Evolutionary conservation across 305 asterid genomes (phyloP).

Genomic region (Solanum hybrid): DNA sequence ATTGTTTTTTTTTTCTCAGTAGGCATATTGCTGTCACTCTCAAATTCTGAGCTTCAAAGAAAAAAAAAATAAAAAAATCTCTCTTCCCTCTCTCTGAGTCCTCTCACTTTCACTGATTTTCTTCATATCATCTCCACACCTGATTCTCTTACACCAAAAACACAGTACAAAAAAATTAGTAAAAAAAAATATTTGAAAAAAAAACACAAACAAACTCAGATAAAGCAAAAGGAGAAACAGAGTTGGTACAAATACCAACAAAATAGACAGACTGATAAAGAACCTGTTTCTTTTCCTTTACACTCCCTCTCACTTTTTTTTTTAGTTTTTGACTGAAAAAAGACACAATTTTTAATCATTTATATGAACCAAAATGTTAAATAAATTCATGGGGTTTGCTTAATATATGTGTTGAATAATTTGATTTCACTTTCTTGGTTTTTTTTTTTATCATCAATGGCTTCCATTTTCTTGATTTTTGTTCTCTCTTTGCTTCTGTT

Average conservation of each 20-base stretch:
- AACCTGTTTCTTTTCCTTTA: slow-evolving; percentile 8
- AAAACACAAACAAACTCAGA: neutral
- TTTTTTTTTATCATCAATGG: neutral
- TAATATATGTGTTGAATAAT: neutral
- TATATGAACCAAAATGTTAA: neutral
- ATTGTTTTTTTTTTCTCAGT: neutral
- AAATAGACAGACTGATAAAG: slow-evolving; percentile 13
- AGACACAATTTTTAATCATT: neutral
- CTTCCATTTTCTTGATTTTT: neutral
- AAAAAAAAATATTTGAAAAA: neutral
- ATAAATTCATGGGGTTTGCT: neutral
- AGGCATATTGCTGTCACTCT: slow-evolving; percentile 29
- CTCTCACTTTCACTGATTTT: slow-evolving; percentile 26
- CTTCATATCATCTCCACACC: slow-evolving; percentile 21
- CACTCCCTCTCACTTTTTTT: neutral
- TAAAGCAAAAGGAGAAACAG: neutral
- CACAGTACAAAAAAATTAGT: neutral
- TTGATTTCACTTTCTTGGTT: neutral
- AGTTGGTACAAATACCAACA: slow-evolving; percentile 17
- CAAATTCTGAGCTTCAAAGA: slow-evolving; percentile 42
- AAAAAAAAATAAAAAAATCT: neutral
- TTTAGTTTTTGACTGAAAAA: neutral
- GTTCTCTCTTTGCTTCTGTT: slow-evolving; percentile 26
- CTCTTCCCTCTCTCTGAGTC: neutral
- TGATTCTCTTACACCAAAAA: slow-evolving; percentile 13